phyloP scores from a whole-genome alignment of 2,329 filamentous ascomycete species.

The Cytospora piceicola region DNA sequence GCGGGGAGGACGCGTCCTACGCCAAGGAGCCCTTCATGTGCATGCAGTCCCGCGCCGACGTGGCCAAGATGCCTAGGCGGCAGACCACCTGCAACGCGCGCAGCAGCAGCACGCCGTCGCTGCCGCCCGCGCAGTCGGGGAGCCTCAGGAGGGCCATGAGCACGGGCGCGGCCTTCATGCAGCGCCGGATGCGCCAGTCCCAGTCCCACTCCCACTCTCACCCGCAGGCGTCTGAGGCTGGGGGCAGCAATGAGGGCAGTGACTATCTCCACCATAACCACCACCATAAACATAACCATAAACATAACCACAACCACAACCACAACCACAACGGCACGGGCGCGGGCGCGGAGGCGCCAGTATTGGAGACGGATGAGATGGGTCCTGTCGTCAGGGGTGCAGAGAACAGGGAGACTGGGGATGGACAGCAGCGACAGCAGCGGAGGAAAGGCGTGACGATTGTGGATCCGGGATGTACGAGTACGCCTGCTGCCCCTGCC shows the following conservation, averaged over 20 bases:
- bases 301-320: not conserved
- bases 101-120: not conserved
- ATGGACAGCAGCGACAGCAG: not conserved
- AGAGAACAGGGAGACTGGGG: not conserved
- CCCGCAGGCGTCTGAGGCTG: not conserved
- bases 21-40: constrained; percentile 32
- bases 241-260: not conserved
- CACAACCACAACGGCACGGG: not conserved
- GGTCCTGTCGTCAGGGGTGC: not conserved
- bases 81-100: constrained; percentile 23
- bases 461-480: not conserved
- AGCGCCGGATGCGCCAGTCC: constrained; percentile 40
- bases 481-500: not conserved
- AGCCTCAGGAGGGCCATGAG: constrained; percentile 47
- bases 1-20: constrained; percentile 33
- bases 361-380: constrained; percentile 1
- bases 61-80: constrained; percentile 29
- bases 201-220: constrained; percentile 25
- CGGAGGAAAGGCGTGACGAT: not conserved
- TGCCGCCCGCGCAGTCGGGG: constrained; percentile 8
- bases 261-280: not conserved
- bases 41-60: constrained; percentile 4
- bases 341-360: not conserved
- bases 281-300: not conserved
- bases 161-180: constrained; percentile 52